Base-by-base conservation (phyloP, 306 rosid species). In the Cicer bijugum region DNA sequence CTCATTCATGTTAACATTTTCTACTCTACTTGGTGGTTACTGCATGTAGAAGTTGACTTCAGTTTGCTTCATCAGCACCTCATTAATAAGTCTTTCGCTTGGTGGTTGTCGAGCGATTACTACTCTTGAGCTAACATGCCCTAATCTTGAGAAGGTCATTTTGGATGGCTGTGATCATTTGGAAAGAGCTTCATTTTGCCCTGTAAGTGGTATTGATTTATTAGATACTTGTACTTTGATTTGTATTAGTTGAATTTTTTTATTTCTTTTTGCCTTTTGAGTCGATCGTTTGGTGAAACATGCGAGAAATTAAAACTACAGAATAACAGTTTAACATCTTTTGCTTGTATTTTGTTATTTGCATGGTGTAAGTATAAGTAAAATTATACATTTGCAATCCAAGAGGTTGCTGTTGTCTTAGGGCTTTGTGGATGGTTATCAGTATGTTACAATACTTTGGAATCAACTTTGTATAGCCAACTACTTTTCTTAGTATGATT, bases 161-260 rank as follows among this genome's bases (percentile, higher is more conserved):
- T 85, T 95, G 83, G 99, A 95, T 85, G 99, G 97, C 5, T 95
- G 99, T 80, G 99, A 88, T 86, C 97, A 87, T 85, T 87, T 95
- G 45, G 96, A 90, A 85, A 89, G 82, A 46, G 97, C 99, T 39
- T 83, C 87, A 38, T 91, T 95, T 88, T 87, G 80, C 80, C 99
- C 96, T 55, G 99, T 95, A 88, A 85, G 97, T 86, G 69, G 64
- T 72, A 20, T 55, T 79, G 17, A 48, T 77, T 16, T 60, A 9
- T 45, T 17, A 14, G 44, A 5, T 74, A 80, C 62, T 66, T 4
- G 39, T 42, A 64, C 51, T 9, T 43, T 44, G 44, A 48, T 17
- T 17, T 53, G 8, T 17, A 42, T 23, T 14, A 45, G 60, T 12
- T 51, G 62, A 17, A 43, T 8, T 8, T 37, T 44, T 60, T 47